These are phyloP conservation scores for Tylopilus sp. DNA, from an alignment of 768 basidiomycete species.

Conservation along the genomic window DNA sequence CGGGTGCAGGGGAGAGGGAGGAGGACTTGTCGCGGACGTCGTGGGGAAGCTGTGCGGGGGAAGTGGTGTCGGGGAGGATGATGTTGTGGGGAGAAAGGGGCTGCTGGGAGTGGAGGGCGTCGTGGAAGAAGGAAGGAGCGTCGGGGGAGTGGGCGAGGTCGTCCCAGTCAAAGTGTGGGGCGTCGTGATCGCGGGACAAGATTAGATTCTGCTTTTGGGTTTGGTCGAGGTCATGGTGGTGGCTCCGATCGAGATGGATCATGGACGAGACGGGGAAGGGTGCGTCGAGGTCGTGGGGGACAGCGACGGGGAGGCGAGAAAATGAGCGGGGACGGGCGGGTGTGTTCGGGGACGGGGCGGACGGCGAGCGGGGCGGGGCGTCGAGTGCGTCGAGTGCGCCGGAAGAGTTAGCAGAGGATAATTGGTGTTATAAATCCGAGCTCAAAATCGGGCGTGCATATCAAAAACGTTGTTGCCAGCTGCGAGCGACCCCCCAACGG, in stretches of 20 bases:
- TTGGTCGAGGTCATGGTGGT: slow-evolving; percentile 39
- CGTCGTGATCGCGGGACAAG: slow-evolving; percentile 35
- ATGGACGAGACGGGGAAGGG: slow-evolving; percentile 26
- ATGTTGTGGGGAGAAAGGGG: slow-evolving; percentile 19
- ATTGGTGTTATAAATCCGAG: slow-evolving; percentile 30
- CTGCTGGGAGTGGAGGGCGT: slow-evolving; percentile 20
- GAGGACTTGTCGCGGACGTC: slow-evolving; percentile 43
- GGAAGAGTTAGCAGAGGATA: slow-evolving; percentile 14
- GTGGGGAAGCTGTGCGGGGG: slow-evolving; percentile 13
- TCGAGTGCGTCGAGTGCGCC: background rate
- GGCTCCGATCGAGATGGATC: slow-evolving; percentile 55
- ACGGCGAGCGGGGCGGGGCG: background rate
- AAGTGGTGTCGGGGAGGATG: slow-evolving; percentile 4
- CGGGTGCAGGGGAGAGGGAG: slow-evolving; percentile 55
- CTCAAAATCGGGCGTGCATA: slow-evolving; percentile 33
- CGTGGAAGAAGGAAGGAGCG: slow-evolving; percentile 27
- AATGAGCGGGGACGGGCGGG: background rate
- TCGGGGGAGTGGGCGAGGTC: slow-evolving; percentile 24
- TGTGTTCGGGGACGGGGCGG: slow-evolving; percentile 1
- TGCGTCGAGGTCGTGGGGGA: background rate
- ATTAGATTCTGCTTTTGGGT: slow-evolving; percentile 42
- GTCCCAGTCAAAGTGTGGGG: slow-evolving; percentile 36
- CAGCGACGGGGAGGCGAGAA: background rate
- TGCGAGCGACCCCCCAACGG: slow-evolving; percentile 11
- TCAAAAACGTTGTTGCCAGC: slow-evolving; percentile 29